Evolutionary conservation across 768 basidiomycete species (phyloP), one percentile per base, ranked within the genome.

Genomic region (Lentinula boryana): DNA sequence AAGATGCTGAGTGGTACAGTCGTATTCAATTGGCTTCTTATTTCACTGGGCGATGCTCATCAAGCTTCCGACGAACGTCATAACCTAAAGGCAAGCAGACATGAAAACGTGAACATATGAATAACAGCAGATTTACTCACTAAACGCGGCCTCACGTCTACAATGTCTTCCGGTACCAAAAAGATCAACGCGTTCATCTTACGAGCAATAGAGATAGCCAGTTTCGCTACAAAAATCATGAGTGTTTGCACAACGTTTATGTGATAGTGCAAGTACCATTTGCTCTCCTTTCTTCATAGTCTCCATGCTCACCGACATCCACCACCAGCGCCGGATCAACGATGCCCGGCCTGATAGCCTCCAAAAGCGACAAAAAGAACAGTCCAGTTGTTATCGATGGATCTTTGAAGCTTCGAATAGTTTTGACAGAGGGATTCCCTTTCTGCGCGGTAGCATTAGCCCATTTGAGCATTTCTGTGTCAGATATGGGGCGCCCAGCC

Each of bases 171-270:
- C 0, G 96, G 95, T 0, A 98, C 96, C 61, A 98, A 76, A 82
- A 98, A 98, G 68, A 98, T 98, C 66, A 97, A 74, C 4, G 93
- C 92, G 58, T 93, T 92, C 88, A 95, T 88, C 82, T 98, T 98
- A 69, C 96, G 82, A n/a, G 96, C 95, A 66, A 98, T 98, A 2
- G 96, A 98, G 67, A 98, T 98, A 7, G 94, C 96, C 64, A 98
- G 75, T 84, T 98, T 98, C 15, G 95, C 95, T 97, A 64, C 63
- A 52, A 60, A 35, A 46, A 36, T 57, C 55, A 49, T 40, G 52
- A 18, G 40, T 31, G 23, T 40, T 27, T 1, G 12, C 5, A 31
- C 40, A 10, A 6, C 9, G 23, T 5, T 10, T 16, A n/a, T 41
- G 13, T 23, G 38, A 3, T 56, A 12, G 21, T 1, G 3, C 4